Evolutionary conservation across 768 basidiomycete species (phyloP).

Genomic region (Filobasidium floriforme): DNA sequence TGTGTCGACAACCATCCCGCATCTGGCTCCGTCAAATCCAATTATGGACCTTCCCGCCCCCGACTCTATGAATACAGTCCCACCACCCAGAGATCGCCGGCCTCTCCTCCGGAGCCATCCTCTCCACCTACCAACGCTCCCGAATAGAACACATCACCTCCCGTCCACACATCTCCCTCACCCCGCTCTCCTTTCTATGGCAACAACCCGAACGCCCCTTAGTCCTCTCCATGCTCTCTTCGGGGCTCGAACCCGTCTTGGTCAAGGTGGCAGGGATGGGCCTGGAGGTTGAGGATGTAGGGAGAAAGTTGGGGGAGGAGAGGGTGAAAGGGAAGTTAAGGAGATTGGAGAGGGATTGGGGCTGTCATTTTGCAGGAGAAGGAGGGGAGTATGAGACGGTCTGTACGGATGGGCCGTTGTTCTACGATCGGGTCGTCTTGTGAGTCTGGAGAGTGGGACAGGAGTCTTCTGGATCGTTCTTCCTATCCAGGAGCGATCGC

Average conservation of each 20-base stretch:
- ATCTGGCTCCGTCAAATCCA: no score
- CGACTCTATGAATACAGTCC: conserved; percentile 50
- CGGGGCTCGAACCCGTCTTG: conserved; percentile 69
- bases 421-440: conserved; percentile 68
- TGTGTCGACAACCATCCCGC: no score
- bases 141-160: conserved; percentile 95
- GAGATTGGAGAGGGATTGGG: conserved; percentile 59
- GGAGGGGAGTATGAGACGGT: conserved; percentile 96
- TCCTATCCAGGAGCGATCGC: background rate
- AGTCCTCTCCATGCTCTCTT: conserved; percentile 74
- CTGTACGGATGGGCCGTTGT: conserved; percentile 80
- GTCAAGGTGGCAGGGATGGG: conserved; percentile 97
- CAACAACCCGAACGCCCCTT: conserved; percentile 81
- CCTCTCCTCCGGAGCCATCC: conserved; percentile 89
- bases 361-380: conserved; percentile 91
- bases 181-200: conserved; percentile 84
- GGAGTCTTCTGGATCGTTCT: no score
- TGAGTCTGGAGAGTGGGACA: no score
- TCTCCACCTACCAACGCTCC: conserved; percentile 94
- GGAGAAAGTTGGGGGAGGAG: conserved; percentile 66
- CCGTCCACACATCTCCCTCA: conserved; percentile 58
- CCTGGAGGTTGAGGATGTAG: conserved; percentile 66
- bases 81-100: conserved; percentile 73
- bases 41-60: background rate
- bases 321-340: conserved; percentile 39